phyloP scores from a whole-genome alignment of 306 rosid species.

The Chamaecrista fasciculata region DNA sequence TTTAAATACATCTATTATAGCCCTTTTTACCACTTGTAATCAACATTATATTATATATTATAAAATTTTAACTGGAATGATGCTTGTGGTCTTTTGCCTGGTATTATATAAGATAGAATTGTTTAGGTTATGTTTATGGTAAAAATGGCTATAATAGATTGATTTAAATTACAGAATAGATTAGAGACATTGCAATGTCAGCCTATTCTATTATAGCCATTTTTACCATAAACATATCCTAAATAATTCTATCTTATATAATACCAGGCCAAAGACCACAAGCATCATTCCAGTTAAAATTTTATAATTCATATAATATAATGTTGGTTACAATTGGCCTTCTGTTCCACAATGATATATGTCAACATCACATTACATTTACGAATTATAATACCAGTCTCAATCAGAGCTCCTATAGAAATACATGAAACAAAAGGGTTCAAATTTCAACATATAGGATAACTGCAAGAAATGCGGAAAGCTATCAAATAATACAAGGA shows the following conservation, averaged over 20 bases:
- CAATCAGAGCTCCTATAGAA: neutral
- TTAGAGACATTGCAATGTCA: neutral
- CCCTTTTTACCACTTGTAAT: neutral
- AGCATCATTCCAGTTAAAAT: neutral
- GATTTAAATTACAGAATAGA: neutral
- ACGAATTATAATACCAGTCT: neutral
- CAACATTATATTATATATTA: neutral
- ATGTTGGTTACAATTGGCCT: neutral
- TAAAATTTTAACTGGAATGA: neutral
- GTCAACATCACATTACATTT: neutral
- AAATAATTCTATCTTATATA: neutral
- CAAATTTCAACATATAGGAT: neutral
- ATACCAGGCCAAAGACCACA: neutral
- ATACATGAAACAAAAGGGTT: neutral
- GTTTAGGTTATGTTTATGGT: conserved; percentile 7
- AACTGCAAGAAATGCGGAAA: neutral
- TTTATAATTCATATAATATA: neutral
- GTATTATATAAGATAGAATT: neutral
- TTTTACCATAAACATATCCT: conserved; percentile 5
- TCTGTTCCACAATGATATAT: neutral
- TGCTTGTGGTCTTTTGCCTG: neutral
- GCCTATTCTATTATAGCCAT: neutral
- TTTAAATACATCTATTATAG: too few species aligned
- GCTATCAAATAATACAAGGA: conserved; percentile 6
- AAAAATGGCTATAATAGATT: neutral